Evolutionary conservation across 1,139 yeast species (phyloP).

Genomic region (Yamadazyma triangularis): DNA sequence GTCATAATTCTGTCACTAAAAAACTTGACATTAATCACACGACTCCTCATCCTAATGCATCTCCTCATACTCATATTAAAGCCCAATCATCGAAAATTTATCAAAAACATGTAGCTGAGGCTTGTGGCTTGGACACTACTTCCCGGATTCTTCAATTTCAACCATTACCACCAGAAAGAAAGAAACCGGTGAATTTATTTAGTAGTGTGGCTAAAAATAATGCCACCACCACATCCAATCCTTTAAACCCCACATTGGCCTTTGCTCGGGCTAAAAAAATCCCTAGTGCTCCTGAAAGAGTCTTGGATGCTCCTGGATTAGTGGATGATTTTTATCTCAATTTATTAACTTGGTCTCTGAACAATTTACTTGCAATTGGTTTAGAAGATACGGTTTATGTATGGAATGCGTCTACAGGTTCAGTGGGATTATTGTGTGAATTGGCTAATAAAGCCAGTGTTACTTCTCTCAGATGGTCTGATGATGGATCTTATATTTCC

Average conservation of each 20-base stretch:
- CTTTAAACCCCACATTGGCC: constrained; percentile 38
- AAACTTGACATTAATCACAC: constrained; percentile 27
- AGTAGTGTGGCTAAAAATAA: too few relatives aligned
- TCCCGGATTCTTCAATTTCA: constrained; percentile 83
- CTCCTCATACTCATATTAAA: constrained; percentile 54
- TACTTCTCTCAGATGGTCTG: constrained; percentile 85
- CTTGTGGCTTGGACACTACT: constrained; percentile 85
- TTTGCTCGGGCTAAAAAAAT: constrained; percentile 63
- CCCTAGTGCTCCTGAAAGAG: constrained; percentile 88
- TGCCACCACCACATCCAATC: constrained; percentile 12
- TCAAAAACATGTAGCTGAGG: constrained; percentile 86
- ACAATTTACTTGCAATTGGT: constrained; percentile 85
- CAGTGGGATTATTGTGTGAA: constrained; percentile 68
- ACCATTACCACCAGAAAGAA: constrained; percentile 79
- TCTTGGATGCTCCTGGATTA: constrained; percentile 93
- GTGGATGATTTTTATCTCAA: constrained; percentile 90
- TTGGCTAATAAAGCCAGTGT: constrained; percentile 50
- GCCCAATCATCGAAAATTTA: constrained; percentile 70
- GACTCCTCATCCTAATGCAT: constrained; percentile 43
- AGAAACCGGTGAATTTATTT: constrained; percentile 51
- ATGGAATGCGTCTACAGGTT: constrained; percentile 89
- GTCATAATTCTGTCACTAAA: constrained; percentile 38
- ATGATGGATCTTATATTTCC: constrained; percentile 83
- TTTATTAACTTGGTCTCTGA: constrained; percentile 81
- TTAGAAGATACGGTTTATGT: constrained; percentile 79